A percentile compares a stretch with the other conserved stretches of the same genome.
Evolutionary conservation across 1,139 yeast genomes (phyloP).

Genomic region (Suhomyces wounanorum): DNA sequence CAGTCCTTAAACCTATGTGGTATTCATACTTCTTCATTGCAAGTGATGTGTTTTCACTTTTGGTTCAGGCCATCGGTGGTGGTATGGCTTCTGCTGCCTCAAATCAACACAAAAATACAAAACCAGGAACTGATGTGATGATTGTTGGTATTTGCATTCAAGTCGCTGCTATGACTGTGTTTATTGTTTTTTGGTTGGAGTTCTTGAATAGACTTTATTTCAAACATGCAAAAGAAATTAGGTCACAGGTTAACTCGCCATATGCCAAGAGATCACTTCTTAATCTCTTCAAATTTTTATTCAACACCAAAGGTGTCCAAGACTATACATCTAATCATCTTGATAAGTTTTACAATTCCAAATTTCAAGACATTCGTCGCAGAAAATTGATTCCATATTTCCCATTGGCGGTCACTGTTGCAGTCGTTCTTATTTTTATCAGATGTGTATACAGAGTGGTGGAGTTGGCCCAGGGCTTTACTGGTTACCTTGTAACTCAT

Average conservation of each 20-base stretch:
- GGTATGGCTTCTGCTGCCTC: slow-evolving; percentile 69
- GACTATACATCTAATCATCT: slow-evolving; percentile 26
- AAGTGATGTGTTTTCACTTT: slow-evolving; percentile 66
- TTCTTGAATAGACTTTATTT: slow-evolving; percentile 52
- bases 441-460: slow-evolving; percentile 82
- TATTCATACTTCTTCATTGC: slow-evolving; percentile 71
- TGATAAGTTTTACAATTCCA: slow-evolving; percentile 40
- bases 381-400: slow-evolving; percentile 46
- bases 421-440: slow-evolving; percentile 61
- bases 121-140: slow-evolving; percentile 71
- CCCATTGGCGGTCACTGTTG: slow-evolving; percentile 52
- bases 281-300: slow-evolving; percentile 34
- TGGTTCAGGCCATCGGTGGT: slow-evolving; percentile 82
- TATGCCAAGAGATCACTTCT: slow-evolving; percentile 27
- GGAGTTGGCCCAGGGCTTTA: slow-evolving; percentile 79
- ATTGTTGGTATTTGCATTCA: slow-evolving; percentile 83
- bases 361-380: slow-evolving; percentile 43
- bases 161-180: slow-evolving; percentile 69
- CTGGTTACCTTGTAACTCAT: slow-evolving; percentile 64
- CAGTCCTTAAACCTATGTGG: slow-evolving; percentile 70
- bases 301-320: slow-evolving; percentile 27
- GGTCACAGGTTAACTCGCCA: slow-evolving; percentile 20
- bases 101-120: slow-evolving; percentile 34
- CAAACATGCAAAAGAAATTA: slow-evolving; percentile 24
- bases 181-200: slow-evolving; percentile 56